Conservation (phyloP, 495 filamentous ascomycete species). For the Penicillium verhagenii region DNA sequence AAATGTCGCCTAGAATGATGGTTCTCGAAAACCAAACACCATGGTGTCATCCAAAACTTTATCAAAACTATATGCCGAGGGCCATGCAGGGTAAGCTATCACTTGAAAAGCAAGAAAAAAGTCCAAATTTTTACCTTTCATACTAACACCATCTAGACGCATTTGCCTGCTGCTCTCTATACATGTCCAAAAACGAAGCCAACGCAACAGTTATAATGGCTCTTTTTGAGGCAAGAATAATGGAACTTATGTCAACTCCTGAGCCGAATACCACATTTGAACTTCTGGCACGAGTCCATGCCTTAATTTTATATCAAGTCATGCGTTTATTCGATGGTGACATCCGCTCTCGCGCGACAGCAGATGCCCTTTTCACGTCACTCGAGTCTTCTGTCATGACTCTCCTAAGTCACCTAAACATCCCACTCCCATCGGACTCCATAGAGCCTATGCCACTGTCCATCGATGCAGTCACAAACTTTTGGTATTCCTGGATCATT, state of each 20-base stretch:
- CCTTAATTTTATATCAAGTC: constrained; percentile 40
- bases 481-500: constrained; percentile 45
- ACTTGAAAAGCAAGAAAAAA: not conserved
- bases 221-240: constrained; percentile 37
- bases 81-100: constrained; percentile 43
- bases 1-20: constrained; percentile 44
- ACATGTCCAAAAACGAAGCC: constrained; percentile 43
- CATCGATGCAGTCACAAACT: constrained; percentile 26
- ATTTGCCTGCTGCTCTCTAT: constrained; percentile 46
- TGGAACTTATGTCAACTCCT: constrained; percentile 34
- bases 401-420: constrained; percentile 16
- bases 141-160: constrained; percentile 36
- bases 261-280: constrained; percentile 27
- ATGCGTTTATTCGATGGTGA: constrained; percentile 59
- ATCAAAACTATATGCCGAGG: constrained; percentile 45
- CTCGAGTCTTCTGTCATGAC: constrained; percentile 29
- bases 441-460: constrained; percentile 12
- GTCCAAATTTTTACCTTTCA: not conserved
- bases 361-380: constrained; percentile 44
- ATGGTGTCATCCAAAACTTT: constrained; percentile 50
- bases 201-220: constrained; percentile 45
- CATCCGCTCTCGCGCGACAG: constrained; percentile 45
- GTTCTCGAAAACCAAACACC: constrained; percentile 46
- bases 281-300: constrained; percentile 30
- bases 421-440: constrained; percentile 15